Conservation (phyloP, 805 yeast species). For the Wickerhamiella brachini region DNA sequence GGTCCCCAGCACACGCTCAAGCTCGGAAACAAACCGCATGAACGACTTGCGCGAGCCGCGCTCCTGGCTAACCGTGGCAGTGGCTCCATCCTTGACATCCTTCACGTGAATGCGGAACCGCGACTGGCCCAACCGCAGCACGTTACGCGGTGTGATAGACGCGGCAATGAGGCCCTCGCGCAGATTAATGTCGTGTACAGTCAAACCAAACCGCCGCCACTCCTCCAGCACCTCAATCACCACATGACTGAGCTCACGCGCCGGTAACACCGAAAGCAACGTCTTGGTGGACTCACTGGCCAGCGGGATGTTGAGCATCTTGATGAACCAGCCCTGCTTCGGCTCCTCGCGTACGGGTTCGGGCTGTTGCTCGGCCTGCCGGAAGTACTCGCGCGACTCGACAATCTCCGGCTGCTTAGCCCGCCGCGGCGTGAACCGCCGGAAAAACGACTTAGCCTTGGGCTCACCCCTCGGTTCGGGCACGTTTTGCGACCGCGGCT, state of each 20-base stretch:
- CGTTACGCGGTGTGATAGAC: constrained; percentile 23
- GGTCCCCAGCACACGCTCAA: constrained; percentile 19
- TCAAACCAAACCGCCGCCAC: constrained; percentile 28
- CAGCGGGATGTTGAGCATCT: constrained; percentile 15
- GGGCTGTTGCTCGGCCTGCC: neutral
- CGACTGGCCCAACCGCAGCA: constrained; percentile 23
- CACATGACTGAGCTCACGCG: constrained; percentile 20
- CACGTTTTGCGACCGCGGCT: neutral
- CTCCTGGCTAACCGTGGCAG: constrained; percentile 17
- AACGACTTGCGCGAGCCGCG: constrained; percentile 22
- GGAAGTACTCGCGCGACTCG: neutral
- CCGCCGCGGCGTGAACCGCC: constrained; percentile 7
- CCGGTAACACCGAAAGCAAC: constrained; percentile 18
- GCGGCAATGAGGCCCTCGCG: constrained; percentile 21
- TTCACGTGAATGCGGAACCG: constrained; percentile 18
- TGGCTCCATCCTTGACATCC: constrained; percentile 9
- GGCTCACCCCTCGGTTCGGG: neutral
- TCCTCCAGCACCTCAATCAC: constrained; percentile 22
- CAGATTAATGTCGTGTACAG: constrained; percentile 19
- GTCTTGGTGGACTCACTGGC: constrained; percentile 12
- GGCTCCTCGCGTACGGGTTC: constrained; percentile 14
- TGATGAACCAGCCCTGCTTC: constrained; percentile 27
- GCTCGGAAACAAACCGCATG: constrained; percentile 20
- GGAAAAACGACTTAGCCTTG: constrained; percentile 4
- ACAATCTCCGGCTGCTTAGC: neutral